Base-by-base conservation (phyloP, 108 stramenopile genomes). In the Epithemia pelagica region DNA sequence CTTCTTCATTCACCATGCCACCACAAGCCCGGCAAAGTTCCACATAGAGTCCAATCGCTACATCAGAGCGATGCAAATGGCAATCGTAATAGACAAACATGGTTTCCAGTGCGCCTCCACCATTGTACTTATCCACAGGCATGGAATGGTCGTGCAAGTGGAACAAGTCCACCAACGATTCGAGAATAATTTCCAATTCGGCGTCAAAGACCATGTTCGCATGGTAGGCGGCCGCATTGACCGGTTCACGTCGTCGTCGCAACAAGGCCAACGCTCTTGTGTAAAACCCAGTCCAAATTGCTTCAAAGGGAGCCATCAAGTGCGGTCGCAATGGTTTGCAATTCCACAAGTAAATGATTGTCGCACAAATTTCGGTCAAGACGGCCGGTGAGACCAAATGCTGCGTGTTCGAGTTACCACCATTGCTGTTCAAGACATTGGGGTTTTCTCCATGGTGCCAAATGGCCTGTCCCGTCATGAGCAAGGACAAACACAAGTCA, bases 281-380 rank as follows among this genome's bases (percentile, higher is more conserved):
- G 77, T 87, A 93, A 67, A 93, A 90, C 32, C 92, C 92, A n/a
- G 87, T 79, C 71, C 89, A 90, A 10, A 93, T 86, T 46, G 82
- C 74, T 67, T 88, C 89, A 62, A 93, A 90, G 62, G 90, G 92
- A 8, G 82, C 63, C 52, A 77, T 72, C 63, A 90, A 68, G 25
- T 77, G 68, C 1, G 32, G 69, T 23, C 89, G 79, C 30, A 93
- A 62, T 28, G 62, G 52, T 3, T 68, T 52, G 65, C 77, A 66
- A 58, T 80, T 83, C 92, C 92, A 93, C 21, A 93, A 63, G 5
- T 82, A 71, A 27, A 80, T 75, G 19, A 93, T 53, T 7, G 88
- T 93, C 21, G 85, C 72, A 60, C 92, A 93, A 32, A 93, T 85
- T 75, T 93, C 89, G 0, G 82, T 80, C 22, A 93, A 65, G 0